Base-by-base conservation (phyloP, 2,329 filamentous ascomycete genomes). In the Xylaria sp. region DNA sequence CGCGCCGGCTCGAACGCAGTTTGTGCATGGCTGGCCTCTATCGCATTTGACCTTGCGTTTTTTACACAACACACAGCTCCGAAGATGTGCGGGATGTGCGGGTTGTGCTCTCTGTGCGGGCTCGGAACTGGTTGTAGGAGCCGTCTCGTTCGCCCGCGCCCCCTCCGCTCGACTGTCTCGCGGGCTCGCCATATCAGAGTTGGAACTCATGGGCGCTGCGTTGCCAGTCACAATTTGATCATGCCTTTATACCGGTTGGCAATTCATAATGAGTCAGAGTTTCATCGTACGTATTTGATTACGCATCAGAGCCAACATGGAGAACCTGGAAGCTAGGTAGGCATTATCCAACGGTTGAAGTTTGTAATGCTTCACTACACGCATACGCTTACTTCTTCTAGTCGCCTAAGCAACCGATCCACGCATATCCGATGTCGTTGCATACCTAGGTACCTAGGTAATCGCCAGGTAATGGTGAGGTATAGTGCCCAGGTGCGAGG, bases 11-110 rank as follows among this genome's bases (percentile, higher is more conserved):
- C 58, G 51, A 3, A 58, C 4, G 37, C 67, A 68, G 53, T 67
- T 66, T n/a, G 65, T 64, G 23, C 67, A 68, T 15, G 67, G 67
- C 11, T 66, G 62, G 13, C 56, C 60, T 27, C 67, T 60, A 27
- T 68, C 67, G 29, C 67, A 68, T 63, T 68, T 68, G 31, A 68
- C 65, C 40, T 68, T 68, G 38, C 67, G 65, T 19, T 68, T 65
- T 38, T 65, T 63, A 37, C 67, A 68, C 38, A 68, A 38, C 33
- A 57, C 44, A 53, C 66, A 68, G 51, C 62, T 68, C 15, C 64
- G 59, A 8, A 68, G 58, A 54, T 62, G 60, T 21, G 61, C 25
- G 40, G 61, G 58, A 54, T 62, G 60, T 21, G 61, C 25, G 40
- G 61, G 58, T 13, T 65, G 63, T 33, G 56, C 17, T 17, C n/a